Evolutionary conservation across 805 yeast genomes (phyloP).

Genomic region (Starmerella scarabaei): DNA sequence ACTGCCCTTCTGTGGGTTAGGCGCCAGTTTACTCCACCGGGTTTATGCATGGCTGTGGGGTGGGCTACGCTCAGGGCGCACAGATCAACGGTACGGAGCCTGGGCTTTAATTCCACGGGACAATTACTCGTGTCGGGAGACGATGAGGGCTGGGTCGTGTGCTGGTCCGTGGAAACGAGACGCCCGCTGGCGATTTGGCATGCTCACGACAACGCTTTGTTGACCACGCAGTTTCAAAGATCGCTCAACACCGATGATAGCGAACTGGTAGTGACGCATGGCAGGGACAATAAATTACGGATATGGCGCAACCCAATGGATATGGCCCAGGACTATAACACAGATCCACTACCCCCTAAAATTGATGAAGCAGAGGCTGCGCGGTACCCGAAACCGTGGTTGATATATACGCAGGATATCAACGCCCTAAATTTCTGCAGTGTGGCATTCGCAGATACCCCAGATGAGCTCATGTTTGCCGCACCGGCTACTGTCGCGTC

Average conservation of each 20-base stretch:
- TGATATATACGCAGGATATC: conserved; percentile 45
- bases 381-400: conserved; percentile 24
- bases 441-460: conserved; percentile 31
- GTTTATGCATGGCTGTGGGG: neutral
- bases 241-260: conserved; percentile 14
- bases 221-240: conserved; percentile 35
- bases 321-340: conserved; percentile 28
- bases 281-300: conserved; percentile 43
- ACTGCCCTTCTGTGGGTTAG: no score
- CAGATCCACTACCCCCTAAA: conserved; percentile 20
- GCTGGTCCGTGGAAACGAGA: conserved; percentile 51
- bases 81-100: conserved; percentile 23
- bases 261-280: conserved; percentile 48
- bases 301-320: conserved; percentile 23
- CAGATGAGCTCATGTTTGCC: conserved; percentile 28
- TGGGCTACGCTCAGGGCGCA: conserved; percentile 30
- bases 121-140: conserved; percentile 42
- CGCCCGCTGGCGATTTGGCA: conserved; percentile 47
- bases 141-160: conserved; percentile 45
- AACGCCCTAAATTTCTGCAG: conserved; percentile 64
- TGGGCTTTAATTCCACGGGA: conserved; percentile 25
- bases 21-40: no score
- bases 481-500: conserved; percentile 58
- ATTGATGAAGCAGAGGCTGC: conserved; percentile 14
- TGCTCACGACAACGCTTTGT: conserved; percentile 42